These are phyloP conservation scores for Pichia exigua DNA, from an alignment of 805 yeast species.

Conservation along the genomic window DNA sequence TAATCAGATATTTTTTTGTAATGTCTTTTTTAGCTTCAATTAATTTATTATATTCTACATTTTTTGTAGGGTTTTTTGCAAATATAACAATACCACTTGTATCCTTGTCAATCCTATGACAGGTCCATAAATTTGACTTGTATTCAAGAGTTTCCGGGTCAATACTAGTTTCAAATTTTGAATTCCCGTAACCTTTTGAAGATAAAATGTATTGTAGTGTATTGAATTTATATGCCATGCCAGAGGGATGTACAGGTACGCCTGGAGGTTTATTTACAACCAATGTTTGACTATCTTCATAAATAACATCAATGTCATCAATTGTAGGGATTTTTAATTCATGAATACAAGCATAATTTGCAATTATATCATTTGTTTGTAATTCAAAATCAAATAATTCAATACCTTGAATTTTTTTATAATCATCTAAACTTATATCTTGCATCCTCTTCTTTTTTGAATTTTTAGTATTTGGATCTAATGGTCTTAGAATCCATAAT, in stretches of 20 bases:
- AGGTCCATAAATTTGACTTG: slow-evolving; percentile 19
- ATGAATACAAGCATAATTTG: slow-evolving; percentile 35
- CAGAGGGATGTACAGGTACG: slow-evolving; percentile 47
- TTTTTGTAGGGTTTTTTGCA: slow-evolving; percentile 26
- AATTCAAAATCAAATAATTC: slow-evolving; percentile 11
- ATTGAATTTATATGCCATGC: slow-evolving; percentile 33
- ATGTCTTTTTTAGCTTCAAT: slow-evolving; percentile 12
- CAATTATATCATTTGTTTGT: slow-evolving; percentile 16
- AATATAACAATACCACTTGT: slow-evolving; percentile 43
- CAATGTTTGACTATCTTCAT: slow-evolving; percentile 30
- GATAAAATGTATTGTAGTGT: slow-evolving; percentile 36
- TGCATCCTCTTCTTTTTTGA: not conserved
- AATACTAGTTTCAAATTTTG: not conserved
- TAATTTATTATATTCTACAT: not conserved
- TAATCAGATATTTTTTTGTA: slow-evolving; percentile 36
- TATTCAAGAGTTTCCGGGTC: not conserved
- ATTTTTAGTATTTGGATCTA: not conserved
- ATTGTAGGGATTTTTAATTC: slow-evolving; percentile 34
- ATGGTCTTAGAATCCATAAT: slow-evolving; percentile 10
- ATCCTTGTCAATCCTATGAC: slow-evolving; percentile 43
- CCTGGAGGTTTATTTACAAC: slow-evolving; percentile 48
- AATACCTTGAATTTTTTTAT: slow-evolving; percentile 7
- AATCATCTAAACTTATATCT: not conserved
- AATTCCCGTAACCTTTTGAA: slow-evolving; percentile 9
- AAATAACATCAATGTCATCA: slow-evolving; percentile 21